Conservation (phyloP, 108 stramenopile species). For the Epithemia pelagica region DNA sequence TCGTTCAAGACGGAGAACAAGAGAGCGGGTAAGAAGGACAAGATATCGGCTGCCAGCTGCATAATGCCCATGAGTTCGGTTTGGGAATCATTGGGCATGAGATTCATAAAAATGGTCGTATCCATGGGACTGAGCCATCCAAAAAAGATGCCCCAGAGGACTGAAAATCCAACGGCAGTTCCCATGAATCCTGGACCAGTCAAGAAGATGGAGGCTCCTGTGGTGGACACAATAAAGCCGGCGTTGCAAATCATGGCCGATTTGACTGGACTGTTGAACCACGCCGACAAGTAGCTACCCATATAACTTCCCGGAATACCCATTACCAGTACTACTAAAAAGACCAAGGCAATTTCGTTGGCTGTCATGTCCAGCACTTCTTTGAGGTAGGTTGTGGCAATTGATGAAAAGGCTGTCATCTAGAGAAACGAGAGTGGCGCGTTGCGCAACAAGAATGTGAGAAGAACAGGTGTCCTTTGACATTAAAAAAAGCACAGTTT, state of each 20-base stretch:
- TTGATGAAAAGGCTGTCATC: slow-evolving; percentile 8
- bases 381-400: slow-evolving; percentile 32
- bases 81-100: slow-evolving; percentile 32
- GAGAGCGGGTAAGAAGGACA: slow-evolving; percentile 61
- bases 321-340: slow-evolving; percentile 18
- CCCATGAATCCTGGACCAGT: slow-evolving; percentile 29
- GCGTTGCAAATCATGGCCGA: slow-evolving; percentile 3
- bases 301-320: slow-evolving; percentile 23
- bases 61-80: slow-evolving; percentile 60
- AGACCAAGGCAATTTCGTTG: slow-evolving; percentile 22
- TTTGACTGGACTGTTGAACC: slow-evolving; percentile 2
- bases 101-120: slow-evolving; percentile 27
- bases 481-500: too few relatives aligned
- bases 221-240: slow-evolving; percentile 29
- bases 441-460: too few relatives aligned
- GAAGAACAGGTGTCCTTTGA: too few relatives aligned
- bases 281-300: slow-evolving; percentile 1
- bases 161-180: slow-evolving; percentile 23
- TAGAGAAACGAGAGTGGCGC: too few relatives aligned
- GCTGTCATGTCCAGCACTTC: slow-evolving; percentile 14
- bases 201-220: slow-evolving; percentile 30
- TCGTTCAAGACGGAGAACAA: slow-evolving; percentile 70
- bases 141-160: slow-evolving; percentile 46
- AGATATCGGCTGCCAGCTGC: slow-evolving; percentile 47
- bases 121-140: slow-evolving; percentile 58